Percentiles rank a stretch among this genome's conserved stretches.
phyloP scores from a whole-genome alignment of 2,329 filamentous ascomycete genomes.

The Tolypocladium album region DNA sequence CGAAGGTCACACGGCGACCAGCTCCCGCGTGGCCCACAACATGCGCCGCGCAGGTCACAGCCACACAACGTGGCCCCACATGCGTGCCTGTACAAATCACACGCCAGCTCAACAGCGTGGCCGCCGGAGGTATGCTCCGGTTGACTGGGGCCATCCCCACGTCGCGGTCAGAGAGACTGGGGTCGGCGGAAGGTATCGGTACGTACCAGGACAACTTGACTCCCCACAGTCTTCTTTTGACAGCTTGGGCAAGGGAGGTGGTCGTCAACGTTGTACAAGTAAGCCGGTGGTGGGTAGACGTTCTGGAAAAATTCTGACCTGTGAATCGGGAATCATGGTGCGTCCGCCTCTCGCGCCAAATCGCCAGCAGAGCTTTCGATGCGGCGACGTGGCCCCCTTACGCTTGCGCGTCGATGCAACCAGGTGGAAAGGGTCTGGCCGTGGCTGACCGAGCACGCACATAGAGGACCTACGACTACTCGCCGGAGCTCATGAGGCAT shows the following conservation, averaged over 20 bases:
- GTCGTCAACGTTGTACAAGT: not conserved
- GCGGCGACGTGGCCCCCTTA: not conserved
- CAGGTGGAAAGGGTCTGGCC: not conserved
- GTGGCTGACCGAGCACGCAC: not conserved
- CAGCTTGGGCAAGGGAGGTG: not conserved
- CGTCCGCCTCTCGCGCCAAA: not conserved
- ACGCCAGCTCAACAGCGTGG: no score
- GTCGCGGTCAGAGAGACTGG: not conserved
- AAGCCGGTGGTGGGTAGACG: not conserved
- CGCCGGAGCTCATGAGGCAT: not conserved
- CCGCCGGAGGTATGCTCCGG: not conserved
- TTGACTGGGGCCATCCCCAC: not conserved
- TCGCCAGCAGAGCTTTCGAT: not conserved
- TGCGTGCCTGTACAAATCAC: not conserved
- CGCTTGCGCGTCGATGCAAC: not conserved
- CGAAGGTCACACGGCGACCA: not conserved
- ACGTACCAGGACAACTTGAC: not conserved
- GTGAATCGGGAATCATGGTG: not conserved
- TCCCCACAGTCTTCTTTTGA: not conserved
- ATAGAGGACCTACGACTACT: no score
- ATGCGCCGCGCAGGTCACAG: not conserved
- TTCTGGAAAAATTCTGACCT: not conserved
- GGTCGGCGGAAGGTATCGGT: not conserved
- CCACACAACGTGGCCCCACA: not conserved
- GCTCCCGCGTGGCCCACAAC: not conserved